Evolutionary conservation across 1,139 yeast genomes (phyloP).

Genomic region (Saccharomyces hybrid): DNA sequence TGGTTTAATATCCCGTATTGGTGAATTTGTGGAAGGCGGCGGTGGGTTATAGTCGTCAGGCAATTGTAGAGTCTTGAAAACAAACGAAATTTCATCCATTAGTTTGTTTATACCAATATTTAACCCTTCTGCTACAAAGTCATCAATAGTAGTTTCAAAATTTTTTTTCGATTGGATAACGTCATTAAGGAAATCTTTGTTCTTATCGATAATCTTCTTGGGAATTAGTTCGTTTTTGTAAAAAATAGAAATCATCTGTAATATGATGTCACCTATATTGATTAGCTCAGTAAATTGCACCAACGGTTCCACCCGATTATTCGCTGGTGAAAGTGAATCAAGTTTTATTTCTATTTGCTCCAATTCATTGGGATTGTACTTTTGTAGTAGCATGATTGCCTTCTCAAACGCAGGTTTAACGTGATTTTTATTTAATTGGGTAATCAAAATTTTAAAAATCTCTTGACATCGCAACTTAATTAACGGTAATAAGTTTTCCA

Average conservation of each 20-base stretch:
- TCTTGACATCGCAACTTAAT: conserved; percentile 40
- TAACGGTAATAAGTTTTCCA: conserved; percentile 19
- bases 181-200: conserved; percentile 70
- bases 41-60: conserved; percentile 48
- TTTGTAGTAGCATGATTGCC: conserved; percentile 61
- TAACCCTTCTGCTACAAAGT: conserved; percentile 84
- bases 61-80: conserved; percentile 43
- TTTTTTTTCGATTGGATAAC: conserved; percentile 73
- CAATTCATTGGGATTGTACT: conserved; percentile 58
- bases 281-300: conserved; percentile 83
- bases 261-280: conserved; percentile 84
- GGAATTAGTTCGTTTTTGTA: conserved; percentile 76
- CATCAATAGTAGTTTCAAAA: conserved; percentile 76
- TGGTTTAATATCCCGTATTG: conserved; percentile 43
- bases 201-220: conserved; percentile 54
- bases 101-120: conserved; percentile 85
- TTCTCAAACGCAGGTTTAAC: conserved; percentile 74
- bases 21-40: conserved; percentile 10
- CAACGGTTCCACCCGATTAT: conserved; percentile 57
- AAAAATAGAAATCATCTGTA: conserved; percentile 87
- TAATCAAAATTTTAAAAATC: conserved; percentile 60
- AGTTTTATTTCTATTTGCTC: conserved; percentile 25
- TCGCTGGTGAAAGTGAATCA: conserved; percentile 10
- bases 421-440: conserved; percentile 62
- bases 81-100: conserved; percentile 62